Percentiles rank a stretch among this genome's conserved stretches.
Evolutionary conservation across 345 rosid genomes (phyloP).

Genomic region (Geranium rotundifolium): DNA sequence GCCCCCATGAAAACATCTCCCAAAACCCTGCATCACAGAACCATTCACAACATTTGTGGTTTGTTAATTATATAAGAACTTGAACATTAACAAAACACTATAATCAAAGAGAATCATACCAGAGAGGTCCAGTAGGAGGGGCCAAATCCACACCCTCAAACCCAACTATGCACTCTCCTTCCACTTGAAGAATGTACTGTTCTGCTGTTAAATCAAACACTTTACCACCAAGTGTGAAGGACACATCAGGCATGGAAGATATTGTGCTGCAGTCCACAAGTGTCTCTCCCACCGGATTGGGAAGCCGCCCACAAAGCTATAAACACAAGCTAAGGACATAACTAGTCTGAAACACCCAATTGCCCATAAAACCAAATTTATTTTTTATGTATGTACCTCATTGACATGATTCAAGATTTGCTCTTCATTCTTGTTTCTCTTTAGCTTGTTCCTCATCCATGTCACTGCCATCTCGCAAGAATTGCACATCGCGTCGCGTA

Average conservation of each 20-base stretch:
- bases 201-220: constrained; percentile 64
- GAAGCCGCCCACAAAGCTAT: constrained; percentile 77
- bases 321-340: constrained; percentile 5
- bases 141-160: constrained; percentile 43
- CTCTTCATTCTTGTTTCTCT: constrained; percentile 55
- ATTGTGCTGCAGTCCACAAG: constrained; percentile 50
- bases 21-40: constrained; percentile 16
- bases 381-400: constrained; percentile 20
- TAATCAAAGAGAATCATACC: constrained; percentile 15
- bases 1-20: constrained; percentile 29
- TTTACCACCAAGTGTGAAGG: constrained; percentile 69
- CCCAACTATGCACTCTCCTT: constrained; percentile 52
- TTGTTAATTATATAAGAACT: no score
- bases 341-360: constrained; percentile 1
- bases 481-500: constrained; percentile 45
- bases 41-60: neutral
- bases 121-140: constrained; percentile 54
- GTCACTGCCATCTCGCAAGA: constrained; percentile 85
- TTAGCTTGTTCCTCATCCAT: constrained; percentile 81
- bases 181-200: constrained; percentile 49
- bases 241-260: constrained; percentile 60
- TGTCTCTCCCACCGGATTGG: constrained; percentile 76
- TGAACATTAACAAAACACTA: no score
- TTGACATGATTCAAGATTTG: constrained; percentile 60
- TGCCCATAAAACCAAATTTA: neutral